These are phyloP conservation scores for Podaxis carcinomalis DNA, from an alignment of 768 basidiomycete genomes.

Conservation along the genomic window DNA sequence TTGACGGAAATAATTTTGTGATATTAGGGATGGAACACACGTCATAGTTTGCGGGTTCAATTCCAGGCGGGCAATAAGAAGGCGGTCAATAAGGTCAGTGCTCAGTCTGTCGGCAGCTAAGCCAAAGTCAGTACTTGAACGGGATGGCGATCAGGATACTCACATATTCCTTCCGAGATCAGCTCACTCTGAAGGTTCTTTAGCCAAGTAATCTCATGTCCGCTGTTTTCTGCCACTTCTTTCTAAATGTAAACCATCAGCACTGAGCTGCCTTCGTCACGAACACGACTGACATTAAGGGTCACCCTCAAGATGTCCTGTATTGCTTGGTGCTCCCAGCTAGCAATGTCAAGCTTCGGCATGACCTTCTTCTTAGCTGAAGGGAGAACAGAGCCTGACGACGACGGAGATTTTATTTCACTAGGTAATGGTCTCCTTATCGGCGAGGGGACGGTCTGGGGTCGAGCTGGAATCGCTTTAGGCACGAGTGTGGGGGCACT, in stretches of 20 bases:
- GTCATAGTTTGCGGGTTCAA: constrained; percentile 69
- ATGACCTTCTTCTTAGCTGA: constrained; percentile 47
- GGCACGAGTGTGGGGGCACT: constrained; percentile 5
- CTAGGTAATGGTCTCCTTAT: constrained; percentile 29
- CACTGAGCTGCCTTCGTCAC: not conserved
- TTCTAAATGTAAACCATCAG: constrained; percentile 33
- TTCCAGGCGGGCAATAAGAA: constrained; percentile 83
- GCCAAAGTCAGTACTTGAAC: constrained; percentile 4
- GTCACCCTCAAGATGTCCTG: constrained; percentile 72
- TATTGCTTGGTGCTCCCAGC: constrained; percentile 76
- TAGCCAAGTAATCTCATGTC: constrained; percentile 78
- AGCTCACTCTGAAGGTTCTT: constrained; percentile 72
- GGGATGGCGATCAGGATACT: constrained; percentile 15
- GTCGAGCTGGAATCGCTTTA: constrained; percentile 24
- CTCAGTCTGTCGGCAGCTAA: constrained; percentile 40
- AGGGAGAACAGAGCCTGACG: constrained; percentile 24
- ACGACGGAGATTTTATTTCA: constrained; percentile 25
- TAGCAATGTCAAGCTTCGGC: constrained; percentile 40
- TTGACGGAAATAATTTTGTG: not conserved
- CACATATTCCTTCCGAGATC: constrained; percentile 50
- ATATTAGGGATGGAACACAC: constrained; percentile 33
- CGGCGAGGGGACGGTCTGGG: constrained; percentile 33
- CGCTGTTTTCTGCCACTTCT: constrained; percentile 52
- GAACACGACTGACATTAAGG: constrained; percentile 52
- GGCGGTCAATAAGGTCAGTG: constrained; percentile 64